phyloP scores from a whole-genome alignment of 73 alveolate genomes.

The Tetrahymena malaccensis region DNA sequence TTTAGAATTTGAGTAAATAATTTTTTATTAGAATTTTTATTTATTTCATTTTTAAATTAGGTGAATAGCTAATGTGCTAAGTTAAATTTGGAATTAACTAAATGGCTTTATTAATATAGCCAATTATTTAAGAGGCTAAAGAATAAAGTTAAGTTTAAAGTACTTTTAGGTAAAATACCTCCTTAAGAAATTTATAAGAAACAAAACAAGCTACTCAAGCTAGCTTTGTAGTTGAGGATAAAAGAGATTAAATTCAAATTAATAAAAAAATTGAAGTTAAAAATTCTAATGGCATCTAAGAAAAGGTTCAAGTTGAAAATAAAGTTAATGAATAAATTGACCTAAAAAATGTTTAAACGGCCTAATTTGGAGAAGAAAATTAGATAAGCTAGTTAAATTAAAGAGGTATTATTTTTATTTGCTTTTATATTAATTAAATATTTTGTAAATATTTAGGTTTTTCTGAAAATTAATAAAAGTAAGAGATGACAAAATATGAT shows the following conservation, averaged over 20 bases:
- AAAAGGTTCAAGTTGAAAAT: not conserved
- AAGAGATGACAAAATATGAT: not conserved
- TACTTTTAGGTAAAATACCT: not conserved
- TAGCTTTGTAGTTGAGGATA: not conserved
- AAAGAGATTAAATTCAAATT: not conserved
- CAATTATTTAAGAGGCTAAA: not conserved
- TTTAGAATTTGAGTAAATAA: not conserved
- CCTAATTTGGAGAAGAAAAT: not conserved
- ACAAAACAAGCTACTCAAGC: not conserved
- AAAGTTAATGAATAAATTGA: not conserved
- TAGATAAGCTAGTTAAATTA: not conserved
- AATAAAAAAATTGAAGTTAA: not conserved
- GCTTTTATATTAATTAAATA: not conserved
- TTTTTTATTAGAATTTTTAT: not conserved
- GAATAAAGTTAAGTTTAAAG: not conserved
- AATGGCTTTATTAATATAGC: not conserved
- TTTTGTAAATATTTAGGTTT: not conserved
- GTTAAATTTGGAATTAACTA: not conserved
- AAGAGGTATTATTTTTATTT: not conserved
- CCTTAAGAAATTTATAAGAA: not conserved
- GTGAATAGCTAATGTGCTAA: not conserved
- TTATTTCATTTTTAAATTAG: not conserved
- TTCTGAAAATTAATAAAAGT: not conserved
- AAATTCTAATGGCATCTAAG: not conserved
- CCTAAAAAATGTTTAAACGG: not conserved